Conservation (phyloP, 108 stramenopile species). For the Cyclostephanos invisitatus region DNA sequence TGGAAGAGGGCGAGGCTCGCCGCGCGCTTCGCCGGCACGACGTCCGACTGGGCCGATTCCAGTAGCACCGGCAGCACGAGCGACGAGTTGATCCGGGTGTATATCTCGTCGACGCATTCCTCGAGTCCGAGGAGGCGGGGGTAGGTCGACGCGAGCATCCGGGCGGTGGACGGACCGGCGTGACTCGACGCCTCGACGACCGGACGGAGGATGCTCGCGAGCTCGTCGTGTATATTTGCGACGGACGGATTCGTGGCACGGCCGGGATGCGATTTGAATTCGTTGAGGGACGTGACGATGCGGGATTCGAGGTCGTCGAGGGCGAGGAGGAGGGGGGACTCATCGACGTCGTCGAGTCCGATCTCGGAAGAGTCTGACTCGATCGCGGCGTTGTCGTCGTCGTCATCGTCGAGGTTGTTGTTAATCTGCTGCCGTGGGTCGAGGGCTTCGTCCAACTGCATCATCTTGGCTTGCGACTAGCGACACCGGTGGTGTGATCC, state of each 20-base stretch:
- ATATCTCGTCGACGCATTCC: constrained; percentile 71
- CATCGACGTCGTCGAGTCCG: constrained; percentile 54
- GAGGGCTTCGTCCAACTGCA: constrained; percentile 31
- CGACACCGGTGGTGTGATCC: too few relatives aligned
- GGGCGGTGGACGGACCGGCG: constrained; percentile 72
- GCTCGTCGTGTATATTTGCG: constrained; percentile 66
- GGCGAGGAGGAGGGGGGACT: constrained; percentile 73
- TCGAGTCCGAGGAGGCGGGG: constrained; percentile 53
- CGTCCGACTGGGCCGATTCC: constrained; percentile 81
- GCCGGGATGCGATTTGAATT: constrained; percentile 76
- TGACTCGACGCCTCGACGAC: constrained; percentile 83
- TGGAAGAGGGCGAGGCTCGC: constrained; percentile 76
- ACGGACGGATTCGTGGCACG: constrained; percentile 13
- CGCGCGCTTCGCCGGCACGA: constrained; percentile 68
- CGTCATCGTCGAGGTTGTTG: constrained; percentile 61
- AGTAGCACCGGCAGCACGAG: constrained; percentile 73
- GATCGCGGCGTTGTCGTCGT: constrained; percentile 75
- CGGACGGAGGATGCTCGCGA: constrained; percentile 66
- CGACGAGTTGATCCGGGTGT: constrained; percentile 70
- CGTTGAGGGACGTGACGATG: constrained; percentile 67
- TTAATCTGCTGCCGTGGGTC: constrained; percentile 14
- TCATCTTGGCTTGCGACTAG: constrained; percentile 11
- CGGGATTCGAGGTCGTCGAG: constrained; percentile 82
- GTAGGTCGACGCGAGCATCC: constrained; percentile 53
- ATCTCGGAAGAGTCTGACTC: constrained; percentile 41